phyloP scores from a whole-genome alignment of 345 rosid species.

The Gossypium herbaceum region DNA sequence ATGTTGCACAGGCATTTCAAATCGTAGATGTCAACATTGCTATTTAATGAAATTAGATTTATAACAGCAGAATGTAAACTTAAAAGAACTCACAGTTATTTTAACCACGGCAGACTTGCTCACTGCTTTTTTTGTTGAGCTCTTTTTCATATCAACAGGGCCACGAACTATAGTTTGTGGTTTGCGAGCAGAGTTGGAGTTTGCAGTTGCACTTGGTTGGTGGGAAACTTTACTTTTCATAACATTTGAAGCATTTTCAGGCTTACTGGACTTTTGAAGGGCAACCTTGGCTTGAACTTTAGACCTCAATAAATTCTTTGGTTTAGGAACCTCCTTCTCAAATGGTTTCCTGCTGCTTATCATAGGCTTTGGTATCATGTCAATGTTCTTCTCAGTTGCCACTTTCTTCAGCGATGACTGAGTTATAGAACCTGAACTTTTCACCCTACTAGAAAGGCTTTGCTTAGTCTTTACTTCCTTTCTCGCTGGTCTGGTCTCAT shows the following conservation, averaged over 20 bases:
- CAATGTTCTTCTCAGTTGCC: conserved; percentile 9
- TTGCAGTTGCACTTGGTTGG: conserved; percentile 17
- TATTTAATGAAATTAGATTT: background rate
- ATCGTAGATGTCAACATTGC: background rate
- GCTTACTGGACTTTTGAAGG: conserved; percentile 30
- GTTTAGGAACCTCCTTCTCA: conserved; percentile 32
- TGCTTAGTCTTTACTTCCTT: conserved; percentile 29
- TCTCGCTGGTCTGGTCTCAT: conserved; percentile 25
- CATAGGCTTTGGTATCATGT: conserved; percentile 28
- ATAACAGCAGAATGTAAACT: background rate
- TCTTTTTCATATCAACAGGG: conserved; percentile 24
- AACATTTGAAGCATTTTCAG: conserved; percentile 26
- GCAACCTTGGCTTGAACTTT: conserved; percentile 37
- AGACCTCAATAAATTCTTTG: conserved; percentile 33
- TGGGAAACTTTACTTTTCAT: conserved; percentile 20
- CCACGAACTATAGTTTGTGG: conserved; percentile 11
- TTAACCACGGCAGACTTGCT: conserved; percentile 16
- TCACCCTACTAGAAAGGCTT: conserved; percentile 30
- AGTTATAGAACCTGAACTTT: conserved; percentile 21
- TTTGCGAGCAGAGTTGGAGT: conserved; percentile 24
- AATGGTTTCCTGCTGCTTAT: conserved; percentile 25
- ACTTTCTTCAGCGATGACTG: conserved; percentile 27
- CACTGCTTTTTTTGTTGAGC: conserved; percentile 20
- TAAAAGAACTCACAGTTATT: conserved; percentile 26
- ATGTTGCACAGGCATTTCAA: background rate